Evolutionary conservation across 306 rosid genomes (phyloP).

Genomic region (Boehmeria nivea): DNA sequence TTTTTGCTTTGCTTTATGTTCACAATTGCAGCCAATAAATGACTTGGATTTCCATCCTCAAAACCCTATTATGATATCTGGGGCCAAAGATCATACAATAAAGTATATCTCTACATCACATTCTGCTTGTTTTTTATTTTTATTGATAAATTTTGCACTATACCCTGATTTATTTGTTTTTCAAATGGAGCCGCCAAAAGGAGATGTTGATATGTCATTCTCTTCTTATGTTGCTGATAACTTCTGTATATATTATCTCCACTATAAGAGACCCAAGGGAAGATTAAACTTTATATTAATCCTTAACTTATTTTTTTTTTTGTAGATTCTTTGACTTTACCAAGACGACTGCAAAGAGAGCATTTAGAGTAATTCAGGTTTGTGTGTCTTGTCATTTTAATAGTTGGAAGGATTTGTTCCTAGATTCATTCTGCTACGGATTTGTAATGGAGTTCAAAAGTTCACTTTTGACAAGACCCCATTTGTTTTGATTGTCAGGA

Average conservation of each 20-base stretch:
- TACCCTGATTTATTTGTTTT: no score
- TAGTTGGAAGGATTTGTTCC: conserved; percentile 18
- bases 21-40: conserved; percentile 72
- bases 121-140: conserved; percentile 8
- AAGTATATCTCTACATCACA: conserved; percentile 43
- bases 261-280: no score
- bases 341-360: conserved; percentile 78
- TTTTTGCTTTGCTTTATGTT: no score
- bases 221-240: no score
- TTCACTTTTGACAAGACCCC: conserved; percentile 7
- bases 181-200: no score
- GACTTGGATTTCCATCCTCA: conserved; percentile 97
- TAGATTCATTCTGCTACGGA: no score
- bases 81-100: conserved; percentile 87
- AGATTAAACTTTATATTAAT: no score
- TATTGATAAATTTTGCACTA: no score
- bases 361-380: conserved; percentile 92
- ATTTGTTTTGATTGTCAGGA: conserved; percentile 46
- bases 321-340: conserved; percentile 86
- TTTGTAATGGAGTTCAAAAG: conserved; percentile 6
- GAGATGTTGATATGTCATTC: no score
- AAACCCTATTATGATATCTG: conserved; percentile 69
- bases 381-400: conserved; percentile 17
- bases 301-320: no score
- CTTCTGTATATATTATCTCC: no score